Percentiles rank a stretch among this genome's conserved stretches.
Evolutionary conservation across 2,329 filamentous ascomycete species (phyloP).

Genomic region (Periconia digitata): DNA sequence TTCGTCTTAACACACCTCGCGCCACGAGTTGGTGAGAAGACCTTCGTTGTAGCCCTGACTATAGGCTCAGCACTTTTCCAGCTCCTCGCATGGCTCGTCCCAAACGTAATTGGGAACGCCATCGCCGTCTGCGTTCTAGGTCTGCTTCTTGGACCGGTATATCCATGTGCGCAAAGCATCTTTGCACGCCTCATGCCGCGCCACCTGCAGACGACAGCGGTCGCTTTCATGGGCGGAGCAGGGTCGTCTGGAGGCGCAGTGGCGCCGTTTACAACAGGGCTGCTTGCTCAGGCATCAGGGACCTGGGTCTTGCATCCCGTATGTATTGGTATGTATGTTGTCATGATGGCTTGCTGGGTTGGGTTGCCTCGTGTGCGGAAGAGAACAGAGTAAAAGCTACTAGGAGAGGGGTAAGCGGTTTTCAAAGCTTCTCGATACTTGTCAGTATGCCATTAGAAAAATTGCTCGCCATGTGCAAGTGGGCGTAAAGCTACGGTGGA

Average conservation of each 20-base stretch:
- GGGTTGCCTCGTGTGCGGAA: constrained; percentile 59
- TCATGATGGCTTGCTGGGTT: constrained; percentile 69
- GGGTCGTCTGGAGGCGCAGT: constrained; percentile 69
- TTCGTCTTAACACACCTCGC: constrained; percentile 70
- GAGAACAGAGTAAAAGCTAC: constrained; percentile 56
- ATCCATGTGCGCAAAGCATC: constrained; percentile 69
- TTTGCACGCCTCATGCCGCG: constrained; percentile 63
- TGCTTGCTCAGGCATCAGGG: constrained; percentile 63
- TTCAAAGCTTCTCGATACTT: no score
- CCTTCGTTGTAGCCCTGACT: constrained; percentile 65
- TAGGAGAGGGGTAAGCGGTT: background rate
- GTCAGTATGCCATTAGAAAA: background rate
- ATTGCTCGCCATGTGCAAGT: no score
- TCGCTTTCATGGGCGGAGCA: constrained; percentile 70
- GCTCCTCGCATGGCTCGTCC: constrained; percentile 76
- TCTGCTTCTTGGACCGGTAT: constrained; percentile 75
- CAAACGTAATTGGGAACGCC: constrained; percentile 63
- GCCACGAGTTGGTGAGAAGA: constrained; percentile 68
- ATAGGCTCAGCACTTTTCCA: constrained; percentile 67
- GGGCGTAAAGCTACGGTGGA: no score
- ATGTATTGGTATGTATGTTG: constrained; percentile 64
- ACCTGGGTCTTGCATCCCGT: constrained; percentile 68
- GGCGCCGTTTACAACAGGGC: constrained; percentile 66
- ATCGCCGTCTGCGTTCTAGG: constrained; percentile 63
- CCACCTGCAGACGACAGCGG: constrained; percentile 62